Percentiles rank a stretch among this genome's conserved stretches.
Evolutionary conservation across 176 grass and related monocot species (phyloP).

Genomic region (Elaeis guineensis): DNA sequence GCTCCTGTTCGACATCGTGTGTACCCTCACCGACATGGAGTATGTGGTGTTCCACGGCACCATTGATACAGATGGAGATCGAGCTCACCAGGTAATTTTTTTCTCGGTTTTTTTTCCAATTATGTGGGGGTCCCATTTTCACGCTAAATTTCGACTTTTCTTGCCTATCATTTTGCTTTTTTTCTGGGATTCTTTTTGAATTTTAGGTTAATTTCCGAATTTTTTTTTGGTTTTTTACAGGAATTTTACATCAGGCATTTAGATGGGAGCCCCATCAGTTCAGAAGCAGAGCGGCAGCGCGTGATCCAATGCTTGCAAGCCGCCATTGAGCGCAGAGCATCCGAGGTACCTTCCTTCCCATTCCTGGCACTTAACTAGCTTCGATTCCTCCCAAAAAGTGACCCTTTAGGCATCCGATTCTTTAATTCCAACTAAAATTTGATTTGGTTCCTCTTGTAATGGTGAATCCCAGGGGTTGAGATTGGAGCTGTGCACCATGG

Average conservation of each 20-base stretch:
- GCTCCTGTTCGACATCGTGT: conserved; percentile 90
- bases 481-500: conserved; percentile 62
- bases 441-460: no score
- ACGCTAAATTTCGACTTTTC: not conserved
- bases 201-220: not conserved
- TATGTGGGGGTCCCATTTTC: not conserved
- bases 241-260: conserved; percentile 65
- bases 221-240: conserved; percentile 15
- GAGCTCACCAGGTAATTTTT: conserved; percentile 61
- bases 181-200: conserved; percentile 12
- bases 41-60: conserved; percentile 90
- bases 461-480: conserved; percentile 42
- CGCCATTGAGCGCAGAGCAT: conserved; percentile 69
- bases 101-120: not conserved
- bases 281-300: conserved; percentile 66
- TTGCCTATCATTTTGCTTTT: not conserved
- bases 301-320: conserved; percentile 77
- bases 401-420: no score
- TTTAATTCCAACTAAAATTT: no score
- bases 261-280: conserved; percentile 69
- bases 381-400: no score
- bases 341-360: conserved; percentile 57
- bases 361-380: not conserved
- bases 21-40: conserved; percentile 83
- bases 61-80: conserved; percentile 57